Base-by-base conservation (phyloP, 1,284 basidiomycete species). In the Exobasidium rhododendri region DNA sequence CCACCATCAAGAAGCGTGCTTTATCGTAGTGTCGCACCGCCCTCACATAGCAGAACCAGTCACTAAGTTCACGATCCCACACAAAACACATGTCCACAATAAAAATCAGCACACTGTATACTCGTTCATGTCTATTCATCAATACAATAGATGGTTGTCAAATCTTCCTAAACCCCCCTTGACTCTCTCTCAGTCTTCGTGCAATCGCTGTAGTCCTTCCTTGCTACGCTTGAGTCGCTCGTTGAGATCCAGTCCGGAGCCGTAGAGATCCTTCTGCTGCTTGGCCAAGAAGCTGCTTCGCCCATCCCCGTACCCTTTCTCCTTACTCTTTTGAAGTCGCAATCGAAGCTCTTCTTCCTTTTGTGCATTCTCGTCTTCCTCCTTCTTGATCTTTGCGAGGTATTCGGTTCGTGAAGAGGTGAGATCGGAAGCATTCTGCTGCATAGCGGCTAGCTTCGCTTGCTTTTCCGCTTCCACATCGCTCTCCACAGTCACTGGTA, bases 371-470 rank as follows among this genome's bases (percentile, higher is more conserved):
- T 62, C 64, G 1, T 58, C 56, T 46, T 79, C 77, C 22, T 72
- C 62, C 1, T 61, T 64, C 20, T 66, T 64, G 44, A 78, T 67
- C 47, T 67, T 68, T 17, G 57, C 56, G 11, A 79, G 57, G 51
- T 70, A 68, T 3, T 67, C 66, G 45, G 52, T 56, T n/a, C 91
- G 85, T 59, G 90, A 87, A 0, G 78, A 75, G 43, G 84, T 83
- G 82, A 92, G 83, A 17, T 81, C 78, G 28, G 82, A 80, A 1
- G 93, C 93, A 66, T 89, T 86, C 1, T 84, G 80, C 28, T 87
- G 82, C 93, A 97, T 96, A 10, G 90, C 89, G 0, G 90, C 92
- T 20, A 97, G 83, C 31, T 89, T 87, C 24, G 90, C 89, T 1
- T 87, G 87, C 31, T 92, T 89, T 58, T 89, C 87, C 1, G 86